Conservation (phyloP, 176 grass and related monocot genomes). For the Leersia perrieri region DNA sequence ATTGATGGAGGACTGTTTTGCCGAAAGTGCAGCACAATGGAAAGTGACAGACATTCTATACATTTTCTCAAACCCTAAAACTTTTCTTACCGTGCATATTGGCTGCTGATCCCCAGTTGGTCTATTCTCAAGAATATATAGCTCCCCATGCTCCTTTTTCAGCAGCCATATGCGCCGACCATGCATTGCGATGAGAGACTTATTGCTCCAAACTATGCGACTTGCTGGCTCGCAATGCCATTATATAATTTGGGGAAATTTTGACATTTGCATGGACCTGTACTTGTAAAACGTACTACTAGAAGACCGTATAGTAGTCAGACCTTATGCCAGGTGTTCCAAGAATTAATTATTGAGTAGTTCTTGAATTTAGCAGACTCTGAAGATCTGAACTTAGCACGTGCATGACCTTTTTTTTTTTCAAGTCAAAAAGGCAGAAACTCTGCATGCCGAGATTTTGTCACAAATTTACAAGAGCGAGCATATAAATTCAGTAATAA, state of each 20-base stretch:
- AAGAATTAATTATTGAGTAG: not conserved
- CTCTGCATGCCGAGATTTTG: not conserved
- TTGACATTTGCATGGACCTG: not conserved
- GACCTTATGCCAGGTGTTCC: not conserved
- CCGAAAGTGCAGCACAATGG: constrained; percentile 37
- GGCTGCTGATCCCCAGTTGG: constrained; percentile 4
- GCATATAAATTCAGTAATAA: not conserved
- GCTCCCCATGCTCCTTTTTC: not conserved
- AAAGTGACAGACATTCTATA: constrained; percentile 9
- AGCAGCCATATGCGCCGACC: constrained; percentile 10
- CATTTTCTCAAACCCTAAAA: constrained; percentile 2
- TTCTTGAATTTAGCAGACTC: not conserved
- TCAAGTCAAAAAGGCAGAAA: not conserved
- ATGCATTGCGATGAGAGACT: not conserved
- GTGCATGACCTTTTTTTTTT: no score
- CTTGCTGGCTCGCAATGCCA: not conserved
- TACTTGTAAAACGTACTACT: not conserved
- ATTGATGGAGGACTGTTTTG: not conserved
- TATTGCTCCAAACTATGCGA: not conserved
- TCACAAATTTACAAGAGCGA: not conserved
- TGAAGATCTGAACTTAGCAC: not conserved
- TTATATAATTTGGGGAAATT: not conserved
- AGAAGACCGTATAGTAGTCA: not conserved
- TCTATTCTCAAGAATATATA: constrained; percentile 3
- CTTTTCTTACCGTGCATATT: not conserved